Evolutionary conservation across 306 rosid species (phyloP), one percentile per base, ranked within the genome.

Genomic region (Vicia faba): DNA sequence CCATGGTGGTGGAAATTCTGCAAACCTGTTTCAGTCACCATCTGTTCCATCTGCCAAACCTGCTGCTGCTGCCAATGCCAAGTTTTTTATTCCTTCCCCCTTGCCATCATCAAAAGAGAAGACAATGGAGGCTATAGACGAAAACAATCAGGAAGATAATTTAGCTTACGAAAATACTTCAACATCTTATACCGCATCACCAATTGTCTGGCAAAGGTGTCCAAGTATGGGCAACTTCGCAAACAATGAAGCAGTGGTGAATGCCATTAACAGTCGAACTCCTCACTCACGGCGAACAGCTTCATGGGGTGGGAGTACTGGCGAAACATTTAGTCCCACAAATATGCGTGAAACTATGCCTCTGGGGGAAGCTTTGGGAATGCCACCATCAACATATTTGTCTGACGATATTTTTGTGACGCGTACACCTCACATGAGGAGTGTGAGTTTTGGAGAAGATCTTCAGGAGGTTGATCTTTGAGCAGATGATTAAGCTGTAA

Each of bases 401-500:
- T 81, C 86, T 1, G 82, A 74, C 28, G 85, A 79, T 23, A 74
- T 69, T 48, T 65, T 89, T 77, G 8, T 3, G 13, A 61, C 19
- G 80, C 86, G 8, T 1, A 11, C 66, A 10, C 80, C 70, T 41
- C 38, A 33, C 38, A 38, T 45, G 53, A 86, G 40, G 14, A 84
- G 83, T 31, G 76, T 84, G 76, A 80, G 81, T 84, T 68, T 74
- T 67, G 91, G 86, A 50, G 91, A 83, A 50, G 89, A 83, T 70
- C 96, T 93, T 66, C 96, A 88, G 2, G 96, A 89, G 78, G 96
- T 89, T 84, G 87, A 88, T 71, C 88, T 89, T 77, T 89, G 83
- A 86, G 73, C 70, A 56, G 69, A 68, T 75, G 77, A 67, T 62
- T 73, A 72, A 81, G 81, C 53, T 87, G 96, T 92, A 89, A 79